Base-by-base conservation (phyloP, 331 rosid species). In the Telfairia occidentalis region DNA sequence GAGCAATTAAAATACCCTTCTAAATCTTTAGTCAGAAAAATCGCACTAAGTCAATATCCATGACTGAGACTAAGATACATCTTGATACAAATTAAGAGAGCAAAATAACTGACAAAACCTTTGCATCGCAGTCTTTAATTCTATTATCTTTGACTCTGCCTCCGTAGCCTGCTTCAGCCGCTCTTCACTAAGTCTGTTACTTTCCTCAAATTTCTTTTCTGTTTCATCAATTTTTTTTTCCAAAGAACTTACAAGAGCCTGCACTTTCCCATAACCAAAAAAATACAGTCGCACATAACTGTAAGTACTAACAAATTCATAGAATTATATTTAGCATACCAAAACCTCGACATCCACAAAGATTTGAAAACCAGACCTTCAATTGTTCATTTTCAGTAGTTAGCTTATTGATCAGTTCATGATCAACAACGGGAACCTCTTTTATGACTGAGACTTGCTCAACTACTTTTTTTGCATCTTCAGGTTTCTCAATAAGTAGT, bases 81-180 rank as follows among this genome's bases (percentile, higher is more conserved):
- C 83, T 61, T 35, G 30, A 78, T 19, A 63, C 46, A 71, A 80
- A 61, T 60, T 50, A 57, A 73, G 40, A 75, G 10, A 73, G 65
- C 38, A 55, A 73, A 77, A 45, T 38, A 61, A 21, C 26, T 9
- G 64, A 64, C 50, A 76, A 71, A 80, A 95, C 99, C 96, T 95
- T 53, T 90, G 97, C 96, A 87, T 90, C 64, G 84, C 16, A 40
- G 95, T 90, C 89, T 92, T 95, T 78, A 92, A 76, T 43, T 90
- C 89, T 78, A 90, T 90, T 66, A 95, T 92, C 89, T 85, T 90
- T 23, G 86, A 81, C 81, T 95, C 99, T 45, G 97, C 91, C 40
- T 85, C 92, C 38, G 70, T 32, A 66, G 90, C 90, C 85, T 88
- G 99, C 82, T 83, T 90, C 85, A 87, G 83, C 66, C 96, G 89